Percentiles rank a stretch among this genome's conserved stretches.
These are phyloP conservation scores for Zhuliangozyma blackwelliae DNA, from an alignment of 1,139 yeast genomes.

Conservation along the genomic window DNA sequence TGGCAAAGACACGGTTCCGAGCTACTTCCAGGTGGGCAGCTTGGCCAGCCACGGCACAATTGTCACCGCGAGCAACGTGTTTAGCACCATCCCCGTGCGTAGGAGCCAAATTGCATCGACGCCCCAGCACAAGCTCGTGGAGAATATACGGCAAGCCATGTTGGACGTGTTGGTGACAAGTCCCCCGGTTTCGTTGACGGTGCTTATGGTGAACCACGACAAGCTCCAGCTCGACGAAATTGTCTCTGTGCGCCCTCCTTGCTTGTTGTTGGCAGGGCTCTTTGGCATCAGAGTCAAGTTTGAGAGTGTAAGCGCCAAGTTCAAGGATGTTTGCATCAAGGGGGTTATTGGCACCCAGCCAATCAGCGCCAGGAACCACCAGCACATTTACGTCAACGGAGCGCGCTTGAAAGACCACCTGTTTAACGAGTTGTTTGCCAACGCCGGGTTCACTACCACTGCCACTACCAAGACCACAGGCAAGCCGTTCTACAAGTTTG, in stretches of 20 bases:
- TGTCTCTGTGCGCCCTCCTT: not conserved
- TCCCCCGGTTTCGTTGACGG: constrained; percentile 22
- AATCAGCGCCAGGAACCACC: constrained; percentile 33
- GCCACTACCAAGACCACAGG: constrained; percentile 7
- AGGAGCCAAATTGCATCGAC: constrained; percentile 21
- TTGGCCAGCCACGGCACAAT: constrained; percentile 43
- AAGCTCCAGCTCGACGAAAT: constrained; percentile 6
- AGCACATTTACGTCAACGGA: constrained; percentile 46
- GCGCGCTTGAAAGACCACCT: constrained; percentile 17
- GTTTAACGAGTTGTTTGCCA: constrained; percentile 14
- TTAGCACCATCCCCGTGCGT: constrained; percentile 58
- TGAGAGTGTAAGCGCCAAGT: constrained; percentile 18
- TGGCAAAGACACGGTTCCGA: not conserved
- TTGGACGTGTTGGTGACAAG: constrained; percentile 27
- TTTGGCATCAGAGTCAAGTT: constrained; percentile 9
- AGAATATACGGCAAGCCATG: constrained; percentile 28
- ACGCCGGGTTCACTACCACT: constrained; percentile 4
- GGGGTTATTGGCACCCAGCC: constrained; percentile 29
- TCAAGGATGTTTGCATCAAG: constrained; percentile 18
- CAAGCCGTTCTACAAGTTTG: constrained; percentile 15
- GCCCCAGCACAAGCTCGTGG: constrained; percentile 20
- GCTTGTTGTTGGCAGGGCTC: constrained; percentile 5
- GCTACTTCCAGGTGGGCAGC: constrained; percentile 4
- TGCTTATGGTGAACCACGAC: constrained; percentile 10
- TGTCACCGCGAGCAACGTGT: constrained; percentile 45